Base-by-base conservation (phyloP, 2,329 filamentous ascomycete genomes). In the Arthrobotrys iridis region DNA sequence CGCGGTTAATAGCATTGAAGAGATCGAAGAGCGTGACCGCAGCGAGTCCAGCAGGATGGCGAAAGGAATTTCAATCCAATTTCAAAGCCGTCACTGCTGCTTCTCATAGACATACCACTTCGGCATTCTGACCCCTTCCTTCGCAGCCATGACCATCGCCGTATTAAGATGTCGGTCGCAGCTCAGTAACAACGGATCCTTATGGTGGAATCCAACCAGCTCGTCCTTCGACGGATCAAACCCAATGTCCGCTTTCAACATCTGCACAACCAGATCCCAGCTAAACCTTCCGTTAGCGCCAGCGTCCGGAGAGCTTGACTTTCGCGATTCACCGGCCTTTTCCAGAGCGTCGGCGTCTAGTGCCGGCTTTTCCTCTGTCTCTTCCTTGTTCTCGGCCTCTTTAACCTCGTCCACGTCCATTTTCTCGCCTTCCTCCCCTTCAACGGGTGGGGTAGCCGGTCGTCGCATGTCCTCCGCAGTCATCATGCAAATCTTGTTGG, bases 101-200 rank as follows among this genome's bases (percentile, higher is more conserved):
- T 75, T 75, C 48, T 67, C 63, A 22, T 68, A 75, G 18, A 75
- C 71, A 40, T 75, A 75, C 71, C 71, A 75, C 57, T 75, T 75
- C n/a, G 63, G 71, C 71, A 75, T 75, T 30, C 71, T 67, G n/a
- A 75, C 71, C 15, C 71, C 71, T 15, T 75, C 71, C 57, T 75
- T 75, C 7, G 71, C 71, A n/a, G 71, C 63, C 71, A 75, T 75
- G 26, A 67, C 64, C 46, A 75, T 75, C 13, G 71, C 71, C 35
- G 71, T 75, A 30, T 75, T 75, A 10, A 75, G n/a, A 24, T 75
- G 71, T 30, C 71, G 37, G 10, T 75, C 71, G 22, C 71, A 75
- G 26, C 71, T 75, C 22, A 75, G 24, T 45, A 64, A 22, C 40
- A 75, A 40, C 4, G 71, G 71, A 15, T 75, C 71, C 33, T 75